Evolutionary conservation across 1,139 yeast genomes (phyloP), one percentile per base, ranked within the genome.

Genomic region (Blastobotrys arbuscula): DNA sequence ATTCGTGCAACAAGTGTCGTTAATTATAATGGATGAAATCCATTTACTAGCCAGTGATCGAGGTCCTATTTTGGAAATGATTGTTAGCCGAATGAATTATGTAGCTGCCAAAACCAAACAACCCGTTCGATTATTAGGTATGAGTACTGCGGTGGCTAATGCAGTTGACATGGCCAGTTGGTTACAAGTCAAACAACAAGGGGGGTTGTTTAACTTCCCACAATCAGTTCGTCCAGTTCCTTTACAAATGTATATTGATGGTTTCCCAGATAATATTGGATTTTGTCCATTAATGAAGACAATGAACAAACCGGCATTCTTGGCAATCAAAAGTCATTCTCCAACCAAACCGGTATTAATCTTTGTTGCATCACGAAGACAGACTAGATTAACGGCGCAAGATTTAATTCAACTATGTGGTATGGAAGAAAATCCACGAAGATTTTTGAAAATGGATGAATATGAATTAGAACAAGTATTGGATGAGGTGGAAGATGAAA

Each of bases 141-240:
- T 94, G 84, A 89, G 97, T 1, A 92, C 98, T 2, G 97, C 98
- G 2, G 97, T 94, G 20, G 88, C 97, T 0, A 94, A 94, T 69
- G 97, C 98, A 0, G 82, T 86, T 63, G 99, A 94, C 67, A 84
- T 94, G 95, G 98, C 97, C 0, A 87, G 95, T 13, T 94, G 99
- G 99, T 72, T 94, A 20, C 94, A 95, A 16, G 96, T 90, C 6
- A 79, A 81, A 55, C 84, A 84, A 53, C 58, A 59, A 23, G 98
- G 97, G 0, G 98, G 97, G 0, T 69, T 94, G 47, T 94, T 84
- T 67, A 94, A 94, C 63, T 94, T 92, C 65, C 95, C 98, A 1
- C 88, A 84, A 53, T 87, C 96, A 42, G 97, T 92, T 37, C 84
- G 98, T 62, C 98, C 98, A 0, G 98, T 94, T 48, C 99, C 98